Percentiles rank a stretch among this genome's conserved stretches.
These are phyloP conservation scores for Exophiala sideris DNA, from an alignment of 2,329 filamentous ascomycete genomes.

Conservation along the genomic window DNA sequence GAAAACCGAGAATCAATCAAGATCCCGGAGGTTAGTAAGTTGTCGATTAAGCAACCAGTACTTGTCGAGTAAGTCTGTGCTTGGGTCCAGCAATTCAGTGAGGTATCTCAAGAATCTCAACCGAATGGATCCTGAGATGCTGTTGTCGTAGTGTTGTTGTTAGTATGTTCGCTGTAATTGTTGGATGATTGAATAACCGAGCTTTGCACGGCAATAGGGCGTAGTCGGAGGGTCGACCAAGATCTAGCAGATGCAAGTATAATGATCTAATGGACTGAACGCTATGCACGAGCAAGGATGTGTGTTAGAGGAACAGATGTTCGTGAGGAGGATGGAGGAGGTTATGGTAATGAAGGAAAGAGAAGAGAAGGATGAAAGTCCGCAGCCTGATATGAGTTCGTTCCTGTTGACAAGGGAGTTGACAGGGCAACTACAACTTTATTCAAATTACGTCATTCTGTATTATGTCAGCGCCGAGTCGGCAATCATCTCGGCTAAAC, in stretches of 20 bases:
- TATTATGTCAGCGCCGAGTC: constrained; percentile 9
- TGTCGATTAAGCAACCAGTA: constrained; percentile 36
- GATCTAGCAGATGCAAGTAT: constrained; percentile 28
- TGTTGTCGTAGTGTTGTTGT: constrained; percentile 28
- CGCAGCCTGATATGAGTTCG: constrained; percentile 19
- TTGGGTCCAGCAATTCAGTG: constrained; percentile 33
- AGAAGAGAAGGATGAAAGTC: constrained; percentile 24
- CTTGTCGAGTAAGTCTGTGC: constrained; percentile 32
- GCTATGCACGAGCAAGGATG: constrained; percentile 33
- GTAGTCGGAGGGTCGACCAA: constrained; percentile 37
- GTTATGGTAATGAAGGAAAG: constrained; percentile 23
- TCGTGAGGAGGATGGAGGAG: constrained; percentile 28
- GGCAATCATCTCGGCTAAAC: no score
- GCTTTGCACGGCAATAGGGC: constrained; percentile 29
- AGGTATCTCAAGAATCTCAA: constrained; percentile 37
- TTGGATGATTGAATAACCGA: constrained; percentile 36
- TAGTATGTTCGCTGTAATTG: constrained; percentile 33
- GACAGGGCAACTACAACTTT: constrained; percentile 9
- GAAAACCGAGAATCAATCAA: constrained; percentile 28
- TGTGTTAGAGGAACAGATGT: constrained; percentile 35
- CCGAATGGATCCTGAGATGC: constrained; percentile 37
- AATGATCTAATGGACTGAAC: constrained; percentile 38
- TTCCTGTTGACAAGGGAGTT: constrained; percentile 2
- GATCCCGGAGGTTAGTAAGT: constrained; percentile 34
- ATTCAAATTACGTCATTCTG: no score